Percentiles rank a stretch among this genome's conserved stretches.
Conservation (phyloP, 805 yeast species). For the Debaryomyces maramus region DNA sequence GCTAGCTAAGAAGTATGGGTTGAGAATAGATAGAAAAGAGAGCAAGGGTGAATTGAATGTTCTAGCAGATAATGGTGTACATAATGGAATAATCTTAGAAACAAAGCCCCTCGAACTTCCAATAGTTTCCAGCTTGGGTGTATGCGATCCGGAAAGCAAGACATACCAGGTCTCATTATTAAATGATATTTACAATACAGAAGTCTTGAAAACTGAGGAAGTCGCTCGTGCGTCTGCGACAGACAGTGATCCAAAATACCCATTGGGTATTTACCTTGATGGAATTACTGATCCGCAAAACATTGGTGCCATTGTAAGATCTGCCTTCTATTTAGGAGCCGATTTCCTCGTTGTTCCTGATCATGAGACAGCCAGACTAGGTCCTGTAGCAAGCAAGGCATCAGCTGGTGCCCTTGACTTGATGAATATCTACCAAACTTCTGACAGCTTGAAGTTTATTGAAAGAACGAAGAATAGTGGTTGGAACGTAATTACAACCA, state of each 20-base stretch:
- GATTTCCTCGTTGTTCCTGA: slow-evolving; percentile 74
- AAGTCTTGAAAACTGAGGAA: slow-evolving; percentile 7
- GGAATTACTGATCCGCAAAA: slow-evolving; percentile 86
- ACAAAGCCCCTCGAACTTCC: slow-evolving; percentile 52
- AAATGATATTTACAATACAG: slow-evolving; percentile 18
- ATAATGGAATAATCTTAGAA: slow-evolving; percentile 77
- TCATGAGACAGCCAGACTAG: slow-evolving; percentile 68
- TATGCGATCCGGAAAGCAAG: slow-evolving; percentile 16
- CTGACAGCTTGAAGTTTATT: slow-evolving; percentile 63
- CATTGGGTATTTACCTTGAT: slow-evolving; percentile 75
- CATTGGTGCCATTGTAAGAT: slow-evolving; percentile 77
- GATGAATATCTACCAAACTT: slow-evolving; percentile 56
- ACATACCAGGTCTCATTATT: slow-evolving; percentile 18
- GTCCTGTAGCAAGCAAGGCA: slow-evolving; percentile 78
- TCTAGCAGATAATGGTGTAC: slow-evolving; percentile 67
- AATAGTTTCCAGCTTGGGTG: slow-evolving; percentile 29
- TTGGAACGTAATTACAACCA: slow-evolving; percentile 73
- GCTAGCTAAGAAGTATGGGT: slow-evolving; percentile 46
- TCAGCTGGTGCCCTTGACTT: slow-evolving; percentile 84
- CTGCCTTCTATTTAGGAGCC: slow-evolving; percentile 79
- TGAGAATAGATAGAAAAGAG: slow-evolving; percentile 35
- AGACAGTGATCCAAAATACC: slow-evolving; percentile 30
- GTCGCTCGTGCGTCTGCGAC: slow-evolving; percentile 17
- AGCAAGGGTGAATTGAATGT: slow-evolving; percentile 56
- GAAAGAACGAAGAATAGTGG: slow-evolving; percentile 55